Evolutionary conservation across 495 filamentous ascomycete genomes (phyloP).

Genomic region (Aspergillus baeticus): DNA sequence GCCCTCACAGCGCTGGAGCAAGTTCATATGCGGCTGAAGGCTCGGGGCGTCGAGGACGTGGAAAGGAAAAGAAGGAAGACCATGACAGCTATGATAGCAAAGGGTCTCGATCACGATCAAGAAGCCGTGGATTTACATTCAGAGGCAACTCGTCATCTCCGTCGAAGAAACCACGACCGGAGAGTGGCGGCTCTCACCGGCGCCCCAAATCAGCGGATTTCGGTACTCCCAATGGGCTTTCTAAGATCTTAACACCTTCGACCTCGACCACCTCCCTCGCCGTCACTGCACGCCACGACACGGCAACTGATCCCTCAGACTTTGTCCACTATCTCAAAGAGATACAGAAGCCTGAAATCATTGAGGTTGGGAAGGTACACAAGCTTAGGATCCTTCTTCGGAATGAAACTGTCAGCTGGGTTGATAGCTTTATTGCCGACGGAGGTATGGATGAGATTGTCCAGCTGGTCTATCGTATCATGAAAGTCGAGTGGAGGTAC

Average conservation of each 20-base stretch:
- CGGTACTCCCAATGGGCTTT: conserved; percentile 44
- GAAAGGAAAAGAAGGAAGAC: conserved; percentile 40
- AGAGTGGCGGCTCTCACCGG: conserved; percentile 36
- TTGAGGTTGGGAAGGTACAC: conserved; percentile 92
- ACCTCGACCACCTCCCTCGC: conserved; percentile 42
- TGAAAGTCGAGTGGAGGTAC: conserved; percentile 95
- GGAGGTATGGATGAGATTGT: conserved; percentile 94
- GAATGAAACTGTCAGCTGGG: conserved; percentile 94
- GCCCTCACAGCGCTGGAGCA: conserved; percentile 33
- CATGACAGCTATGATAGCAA: conserved; percentile 46
- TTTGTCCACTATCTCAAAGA: conserved; percentile 79
- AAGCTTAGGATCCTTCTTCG: conserved; percentile 87
- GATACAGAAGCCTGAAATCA: conserved; percentile 71
- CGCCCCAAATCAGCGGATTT: conserved; percentile 46
- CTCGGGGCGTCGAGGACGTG: conserved; percentile 43
- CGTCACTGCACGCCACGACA: conserved; percentile 42
- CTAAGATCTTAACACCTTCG: conserved; percentile 45
- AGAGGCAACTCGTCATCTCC: conserved; percentile 55
- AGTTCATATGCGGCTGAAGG: conserved; percentile 27
- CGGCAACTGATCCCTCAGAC: conserved; percentile 64
- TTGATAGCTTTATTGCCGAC: conserved; percentile 81
- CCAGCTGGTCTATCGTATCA: conserved; percentile 79
- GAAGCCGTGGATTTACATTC: conserved; percentile 76
- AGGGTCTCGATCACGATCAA: conserved; percentile 57
- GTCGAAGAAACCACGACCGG: conserved; percentile 53